These are phyloP conservation scores for Stachybotrys chlorohalonatus DNA, from an alignment of 2,329 filamentous ascomycete species.

Conservation along the genomic window DNA sequence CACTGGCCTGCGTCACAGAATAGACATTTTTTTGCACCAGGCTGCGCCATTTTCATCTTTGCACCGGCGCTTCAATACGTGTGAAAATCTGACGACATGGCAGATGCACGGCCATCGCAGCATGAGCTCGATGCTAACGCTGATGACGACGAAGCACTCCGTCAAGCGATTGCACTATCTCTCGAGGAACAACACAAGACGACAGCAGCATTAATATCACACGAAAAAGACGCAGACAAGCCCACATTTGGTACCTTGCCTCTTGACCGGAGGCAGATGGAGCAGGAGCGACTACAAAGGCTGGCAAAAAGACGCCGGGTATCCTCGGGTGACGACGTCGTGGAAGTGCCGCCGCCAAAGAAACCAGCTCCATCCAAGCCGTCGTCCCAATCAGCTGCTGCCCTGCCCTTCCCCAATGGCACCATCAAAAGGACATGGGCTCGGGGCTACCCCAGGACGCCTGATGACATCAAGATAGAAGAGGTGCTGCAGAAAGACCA, in stretches of 20 bases:
- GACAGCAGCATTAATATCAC: not conserved
- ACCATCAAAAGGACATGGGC: slow-evolving; percentile 77
- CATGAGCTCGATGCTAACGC: slow-evolving; percentile 19
- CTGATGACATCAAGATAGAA: slow-evolving; percentile 77
- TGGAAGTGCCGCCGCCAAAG: slow-evolving; percentile 18
- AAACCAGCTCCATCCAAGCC: not conserved
- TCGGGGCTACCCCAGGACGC: slow-evolving; percentile 47
- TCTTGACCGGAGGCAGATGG: slow-evolving; percentile 75
- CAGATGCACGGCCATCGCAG: slow-evolving; percentile 10
- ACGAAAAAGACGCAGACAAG: not conserved
- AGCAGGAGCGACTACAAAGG: slow-evolving; percentile 69
- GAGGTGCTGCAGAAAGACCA: slow-evolving; percentile 69
- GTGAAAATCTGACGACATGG: slow-evolving; percentile 6
- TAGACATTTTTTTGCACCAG: too few relatives aligned
- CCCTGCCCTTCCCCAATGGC: slow-evolving; percentile 44
- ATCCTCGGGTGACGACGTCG: slow-evolving; percentile 11
- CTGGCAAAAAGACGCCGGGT: slow-evolving; percentile 42
- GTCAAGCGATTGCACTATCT: slow-evolving; percentile 51
- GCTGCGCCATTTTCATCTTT: too few relatives aligned
- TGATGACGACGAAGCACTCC: slow-evolving; percentile 51
- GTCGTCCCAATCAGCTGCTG: slow-evolving; percentile 4
- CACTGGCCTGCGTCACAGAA: too few relatives aligned
- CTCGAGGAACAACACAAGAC: slow-evolving; percentile 23
- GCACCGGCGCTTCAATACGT: too few relatives aligned
- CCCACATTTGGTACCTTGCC: slow-evolving; percentile 32